These are phyloP conservation scores for Ceratocystis smalleyi DNA, from an alignment of 2,329 filamentous ascomycete species.

Conservation along the genomic window DNA sequence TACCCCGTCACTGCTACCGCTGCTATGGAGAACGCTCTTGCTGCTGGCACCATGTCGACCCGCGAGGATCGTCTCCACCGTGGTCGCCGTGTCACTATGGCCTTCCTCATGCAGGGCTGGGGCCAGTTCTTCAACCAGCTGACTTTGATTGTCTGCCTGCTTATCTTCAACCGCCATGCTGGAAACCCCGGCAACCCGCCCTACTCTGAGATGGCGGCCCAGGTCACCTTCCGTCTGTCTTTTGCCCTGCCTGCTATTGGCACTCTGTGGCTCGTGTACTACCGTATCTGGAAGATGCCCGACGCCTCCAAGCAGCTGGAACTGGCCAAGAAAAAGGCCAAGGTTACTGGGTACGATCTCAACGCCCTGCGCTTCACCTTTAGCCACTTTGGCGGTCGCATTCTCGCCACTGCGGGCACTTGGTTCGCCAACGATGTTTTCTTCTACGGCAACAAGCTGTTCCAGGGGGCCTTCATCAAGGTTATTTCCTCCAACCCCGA, in stretches of 20 bases:
- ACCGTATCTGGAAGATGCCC: constrained; percentile 89
- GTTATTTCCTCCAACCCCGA: constrained; percentile 55
- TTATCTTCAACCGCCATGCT: constrained; percentile 56
- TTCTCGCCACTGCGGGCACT: constrained; percentile 69
- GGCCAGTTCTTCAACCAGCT: constrained; percentile 91
- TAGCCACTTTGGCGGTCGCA: constrained; percentile 68
- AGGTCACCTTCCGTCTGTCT: constrained; percentile 83
- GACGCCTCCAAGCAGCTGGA: constrained; percentile 70
- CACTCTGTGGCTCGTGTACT: constrained; percentile 90
- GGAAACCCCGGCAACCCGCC: constrained; percentile 47
- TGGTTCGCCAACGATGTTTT: constrained; percentile 98
- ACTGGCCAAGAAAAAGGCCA: constrained; percentile 66
- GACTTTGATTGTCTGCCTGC: constrained; percentile 67
- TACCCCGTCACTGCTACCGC: constrained; percentile 95
- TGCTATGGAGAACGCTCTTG: constrained; percentile 80
- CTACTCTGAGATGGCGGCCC: constrained; percentile 60
- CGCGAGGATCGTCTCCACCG: constrained; percentile 87
- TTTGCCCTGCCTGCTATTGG: constrained; percentile 84
- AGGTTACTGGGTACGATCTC: constrained; percentile 87
- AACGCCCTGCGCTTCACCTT: constrained; percentile 65
- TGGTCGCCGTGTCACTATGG: constrained; percentile 86
- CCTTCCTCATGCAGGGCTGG: constrained; percentile 98
- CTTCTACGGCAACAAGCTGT: constrained; percentile 98
- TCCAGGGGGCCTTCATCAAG: constrained; percentile 78
- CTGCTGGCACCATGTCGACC: constrained; percentile 75